These are phyloP conservation scores for Candida incommunis DNA, from an alignment of 805 yeast species.

Conservation along the genomic window DNA sequence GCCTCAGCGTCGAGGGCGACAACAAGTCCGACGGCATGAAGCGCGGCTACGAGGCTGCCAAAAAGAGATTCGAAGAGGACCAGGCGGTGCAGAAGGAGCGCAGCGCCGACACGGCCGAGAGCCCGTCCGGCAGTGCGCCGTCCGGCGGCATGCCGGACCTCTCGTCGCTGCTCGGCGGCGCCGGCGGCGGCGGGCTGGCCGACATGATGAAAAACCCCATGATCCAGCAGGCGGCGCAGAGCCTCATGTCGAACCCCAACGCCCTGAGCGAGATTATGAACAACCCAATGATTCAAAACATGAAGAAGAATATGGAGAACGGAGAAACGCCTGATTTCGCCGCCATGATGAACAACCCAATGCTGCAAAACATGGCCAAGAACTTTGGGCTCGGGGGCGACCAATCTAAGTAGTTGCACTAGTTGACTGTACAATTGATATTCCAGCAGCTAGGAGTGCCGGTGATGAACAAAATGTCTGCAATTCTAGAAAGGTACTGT, in stretches of 20 bases:
- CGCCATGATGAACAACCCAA: slow-evolving; percentile 67
- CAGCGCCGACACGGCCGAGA: slow-evolving; percentile 16
- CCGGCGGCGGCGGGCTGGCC: slow-evolving; percentile 56
- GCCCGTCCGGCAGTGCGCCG: slow-evolving; percentile 14
- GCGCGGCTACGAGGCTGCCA: slow-evolving; percentile 88
- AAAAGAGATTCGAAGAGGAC: slow-evolving; percentile 71
- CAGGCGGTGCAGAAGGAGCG: slow-evolving; percentile 13
- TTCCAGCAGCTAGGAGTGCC: neutral
- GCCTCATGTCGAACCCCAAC: slow-evolving; percentile 73
- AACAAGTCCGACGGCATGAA: slow-evolving; percentile 78
- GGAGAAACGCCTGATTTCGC: slow-evolving; percentile 57
- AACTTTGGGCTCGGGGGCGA: slow-evolving; percentile 40
- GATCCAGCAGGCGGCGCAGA: slow-evolving; percentile 76
- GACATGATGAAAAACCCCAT: slow-evolving; percentile 83
- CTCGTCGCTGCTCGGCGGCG: slow-evolving; percentile 27
- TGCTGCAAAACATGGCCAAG: slow-evolving; percentile 55
- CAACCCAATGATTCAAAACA: slow-evolving; percentile 67
- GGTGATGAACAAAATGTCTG: neutral
- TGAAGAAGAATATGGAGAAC: slow-evolving; percentile 66
- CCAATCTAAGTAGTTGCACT: slow-evolving; percentile 3
- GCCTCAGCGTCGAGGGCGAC: slow-evolving; percentile 78
- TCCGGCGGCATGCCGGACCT: slow-evolving; percentile 14
- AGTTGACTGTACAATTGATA: neutral
- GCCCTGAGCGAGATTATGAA: slow-evolving; percentile 61
- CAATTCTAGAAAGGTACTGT: neutral